Evolutionary conservation across 345 rosid genomes (phyloP).

Genomic region (Populus euphratica): DNA sequence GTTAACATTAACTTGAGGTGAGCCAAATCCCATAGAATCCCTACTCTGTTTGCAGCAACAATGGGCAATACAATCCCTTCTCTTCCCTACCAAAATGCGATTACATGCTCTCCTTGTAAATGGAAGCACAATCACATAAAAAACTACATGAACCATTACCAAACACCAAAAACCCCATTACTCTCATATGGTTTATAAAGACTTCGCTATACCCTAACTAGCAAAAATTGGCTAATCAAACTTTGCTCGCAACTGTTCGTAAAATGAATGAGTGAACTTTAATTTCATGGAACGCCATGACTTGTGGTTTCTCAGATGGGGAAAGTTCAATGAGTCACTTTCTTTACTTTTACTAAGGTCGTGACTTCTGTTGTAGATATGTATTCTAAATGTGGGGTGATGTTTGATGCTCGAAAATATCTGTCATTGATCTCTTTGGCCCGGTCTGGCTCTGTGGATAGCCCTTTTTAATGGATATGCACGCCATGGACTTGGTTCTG

Average conservation of each 20-base stretch:
- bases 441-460: conserved; percentile 59
- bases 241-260: conserved; percentile 47
- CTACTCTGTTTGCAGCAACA: too few relatives aligned
- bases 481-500: conserved; percentile 50
- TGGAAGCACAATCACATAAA: conserved; percentile 19
- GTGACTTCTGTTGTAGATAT: conserved; percentile 52
- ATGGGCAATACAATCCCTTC: neutral
- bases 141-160: neutral
- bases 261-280: conserved; percentile 44
- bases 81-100: neutral
- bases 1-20: too few relatives aligned
- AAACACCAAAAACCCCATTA: neutral
- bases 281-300: conserved; percentile 46
- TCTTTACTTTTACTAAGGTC: conserved; percentile 37
- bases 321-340: conserved; percentile 31
- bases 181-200: conserved; percentile 22
- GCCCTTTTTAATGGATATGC: conserved; percentile 56
- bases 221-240: conserved; percentile 23
- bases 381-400: conserved; percentile 60
- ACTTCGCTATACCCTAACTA: conserved; percentile 19
- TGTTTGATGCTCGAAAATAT: conserved; percentile 43
- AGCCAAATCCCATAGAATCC: too few relatives aligned
- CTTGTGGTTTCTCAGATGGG: conserved; percentile 21
- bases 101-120: conserved; percentile 13
- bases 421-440: conserved; percentile 38